phyloP scores from a whole-genome alignment of 2,329 filamentous ascomycete genomes.

The Botrytis porri region DNA sequence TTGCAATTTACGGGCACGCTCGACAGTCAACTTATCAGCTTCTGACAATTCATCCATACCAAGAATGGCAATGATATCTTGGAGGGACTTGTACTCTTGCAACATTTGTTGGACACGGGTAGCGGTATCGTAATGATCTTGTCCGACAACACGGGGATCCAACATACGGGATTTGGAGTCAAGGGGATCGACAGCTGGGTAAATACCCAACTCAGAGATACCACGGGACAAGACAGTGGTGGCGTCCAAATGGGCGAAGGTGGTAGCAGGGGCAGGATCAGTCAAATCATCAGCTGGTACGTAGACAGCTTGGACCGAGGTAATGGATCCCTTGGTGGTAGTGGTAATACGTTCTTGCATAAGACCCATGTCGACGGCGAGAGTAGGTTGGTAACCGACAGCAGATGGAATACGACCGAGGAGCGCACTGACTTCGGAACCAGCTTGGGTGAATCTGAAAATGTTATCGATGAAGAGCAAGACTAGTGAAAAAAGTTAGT shows the following conservation, averaged over 20 bases:
- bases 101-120: constrained; percentile 97
- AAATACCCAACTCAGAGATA: constrained; percentile 99
- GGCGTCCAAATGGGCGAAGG: constrained; percentile 99
- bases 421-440: constrained; percentile 99
- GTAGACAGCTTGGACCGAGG: constrained; percentile 99
- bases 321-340: constrained; percentile 99
- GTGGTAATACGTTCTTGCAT: constrained; percentile 99
- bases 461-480: constrained; percentile 99
- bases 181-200: constrained; percentile 98
- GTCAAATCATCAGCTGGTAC: constrained; percentile 99
- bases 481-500: constrained; percentile 53
- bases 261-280: constrained; percentile 98
- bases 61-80: constrained; percentile 99
- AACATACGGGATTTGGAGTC: constrained; percentile 99
- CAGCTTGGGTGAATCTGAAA: constrained; percentile 99
- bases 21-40: constrained; percentile 98
- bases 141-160: constrained; percentile 95
- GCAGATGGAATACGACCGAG: constrained; percentile 99
- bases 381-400: constrained; percentile 99
- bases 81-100: constrained; percentile 99
- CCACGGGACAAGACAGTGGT: constrained; percentile 99
- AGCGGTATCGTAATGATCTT: constrained; percentile 96
- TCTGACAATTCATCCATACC: constrained; percentile 99
- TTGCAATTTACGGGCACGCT: constrained; percentile 99
- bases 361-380: constrained; percentile 96